Percentiles rank a stretch among this genome's conserved stretches.
phyloP scores from a whole-genome alignment of 495 filamentous ascomycete genomes.

The Talaromyces thailandensis region DNA sequence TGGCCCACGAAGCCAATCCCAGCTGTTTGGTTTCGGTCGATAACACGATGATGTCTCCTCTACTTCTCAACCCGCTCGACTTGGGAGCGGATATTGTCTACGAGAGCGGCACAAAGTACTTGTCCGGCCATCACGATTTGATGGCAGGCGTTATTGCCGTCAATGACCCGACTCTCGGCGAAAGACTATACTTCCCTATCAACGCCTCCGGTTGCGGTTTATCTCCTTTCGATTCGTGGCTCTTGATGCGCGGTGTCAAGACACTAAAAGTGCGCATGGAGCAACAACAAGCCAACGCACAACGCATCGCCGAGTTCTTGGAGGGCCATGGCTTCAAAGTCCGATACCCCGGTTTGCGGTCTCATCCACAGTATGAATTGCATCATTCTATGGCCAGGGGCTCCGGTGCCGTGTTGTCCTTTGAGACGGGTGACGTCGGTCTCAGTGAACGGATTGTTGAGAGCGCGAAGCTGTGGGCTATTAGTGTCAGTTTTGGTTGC shows the following conservation, averaged over 20 bases:
- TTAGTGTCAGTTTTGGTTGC: conserved; percentile 94
- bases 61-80: conserved; percentile 85
- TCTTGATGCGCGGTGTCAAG: conserved; percentile 89
- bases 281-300: conserved; percentile 89
- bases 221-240: conserved; percentile 90
- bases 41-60: conserved; percentile 97
- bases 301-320: conserved; percentile 84
- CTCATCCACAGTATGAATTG: conserved; percentile 91
- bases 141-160: conserved; percentile 96
- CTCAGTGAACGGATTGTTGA: conserved; percentile 91
- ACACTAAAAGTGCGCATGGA: conserved; percentile 97
- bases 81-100: conserved; percentile 94
- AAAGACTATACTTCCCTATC: conserved; percentile 92
- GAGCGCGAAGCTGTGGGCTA: conserved; percentile 82
- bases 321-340: conserved; percentile 89
- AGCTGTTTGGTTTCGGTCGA: conserved; percentile 83
- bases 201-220: conserved; percentile 91
- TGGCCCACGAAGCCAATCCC: conserved; percentile 71
- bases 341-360: conserved; percentile 85
- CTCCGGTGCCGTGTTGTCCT: conserved; percentile 86
- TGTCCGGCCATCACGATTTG: conserved; percentile 96
- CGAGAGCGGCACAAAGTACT: conserved; percentile 95
- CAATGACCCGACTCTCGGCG: conserved; percentile 70
- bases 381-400: conserved; percentile 93
- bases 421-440: conserved; percentile 80